A percentile compares a stretch with the other conserved stretches of the same genome.
These are phyloP conservation scores for Candida sakaeoensis DNA, from an alignment of 805 yeast species.

Conservation along the genomic window DNA sequence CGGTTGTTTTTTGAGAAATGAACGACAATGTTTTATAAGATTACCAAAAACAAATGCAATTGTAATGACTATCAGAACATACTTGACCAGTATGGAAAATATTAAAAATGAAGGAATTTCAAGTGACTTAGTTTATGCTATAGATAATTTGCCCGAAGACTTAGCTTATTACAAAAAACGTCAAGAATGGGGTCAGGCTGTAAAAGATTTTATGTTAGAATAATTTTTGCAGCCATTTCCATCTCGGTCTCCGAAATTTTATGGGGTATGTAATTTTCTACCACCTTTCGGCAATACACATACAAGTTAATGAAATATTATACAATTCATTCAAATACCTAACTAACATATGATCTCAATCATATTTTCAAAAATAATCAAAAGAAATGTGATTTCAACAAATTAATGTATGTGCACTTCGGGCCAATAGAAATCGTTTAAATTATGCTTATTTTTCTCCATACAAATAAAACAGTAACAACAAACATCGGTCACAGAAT, in stretches of 20 bases:
- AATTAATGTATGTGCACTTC: not conserved
- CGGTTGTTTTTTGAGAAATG: conserved; percentile 31
- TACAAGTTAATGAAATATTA: too few species aligned
- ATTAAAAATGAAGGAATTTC: conserved; percentile 32
- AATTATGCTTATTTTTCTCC: conserved; percentile 6
- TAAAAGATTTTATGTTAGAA: conserved; percentile 14
- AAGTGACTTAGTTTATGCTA: conserved; percentile 26
- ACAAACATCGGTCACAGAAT: conserved; percentile 1
- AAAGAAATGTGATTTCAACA: too few species aligned
- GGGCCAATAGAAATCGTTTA: not conserved
- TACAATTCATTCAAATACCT: too few species aligned
- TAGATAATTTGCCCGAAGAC: conserved; percentile 36
- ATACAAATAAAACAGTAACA: conserved; percentile 1
- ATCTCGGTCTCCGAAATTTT: conserved; percentile 7
- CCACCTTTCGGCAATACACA: too few species aligned
- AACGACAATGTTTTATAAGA: conserved; percentile 34
- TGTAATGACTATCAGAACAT: conserved; percentile 36
- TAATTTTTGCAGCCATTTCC: conserved; percentile 4
- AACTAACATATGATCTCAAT: too few species aligned
- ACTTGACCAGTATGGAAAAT: conserved; percentile 26
- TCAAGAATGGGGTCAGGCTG: conserved; percentile 37
- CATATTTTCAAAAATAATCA: too few species aligned
- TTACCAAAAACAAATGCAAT: conserved; percentile 33
- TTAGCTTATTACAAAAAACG: conserved; percentile 35
- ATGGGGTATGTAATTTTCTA: too few species aligned